Base-by-base conservation (phyloP, 306 rosid species). In the Cicer cuneatum region DNA sequence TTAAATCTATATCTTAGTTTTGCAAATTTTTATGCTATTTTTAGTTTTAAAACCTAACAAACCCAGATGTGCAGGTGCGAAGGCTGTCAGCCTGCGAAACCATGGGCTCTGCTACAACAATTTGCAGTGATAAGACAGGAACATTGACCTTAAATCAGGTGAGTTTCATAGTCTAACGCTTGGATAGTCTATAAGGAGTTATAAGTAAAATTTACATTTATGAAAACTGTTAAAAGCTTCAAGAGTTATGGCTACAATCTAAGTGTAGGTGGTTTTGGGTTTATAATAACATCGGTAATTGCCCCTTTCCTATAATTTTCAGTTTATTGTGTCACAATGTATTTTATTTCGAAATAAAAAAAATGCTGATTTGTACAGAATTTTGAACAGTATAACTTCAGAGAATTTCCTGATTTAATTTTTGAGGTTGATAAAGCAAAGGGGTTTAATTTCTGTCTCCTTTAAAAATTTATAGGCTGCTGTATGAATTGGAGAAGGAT, bases 51-150 rank as follows among this genome's bases (percentile, higher is more conserved):
- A 80, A 47, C 72, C 57, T 88, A 47, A 90, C 61, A 42, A 74
- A 33, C 64, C 16, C 51, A 73, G 40, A 66, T 66, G 51, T 82
- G 63, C 87, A 94, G 99, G 99, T 94, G 29, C 87, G 99, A 62
- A 87, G 99, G 75, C 83, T 94, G 82, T 94, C 99, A 49, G 95
- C 97, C 41, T 94, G 99, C 80, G 99, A 94, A 90, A 92, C 99
- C 65, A 94, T 94, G 99, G 99, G 99, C 63, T 94, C 97, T 68
- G 95, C 99, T 74, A 92, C 97, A 52, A 94, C 99, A 45, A 94
- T 94, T 72, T 94, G 99, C 86, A 94, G 99, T 72, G 99, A 94
- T 78, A 94, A 94, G 88, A 94, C 99, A 13, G 99, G 99, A 77
- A 94, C 99, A 19, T 86, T 94, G 87, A 94, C 99, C 66, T 87